Conservation (phyloP, 169 alveolate genomes). For the Cryptosporidium ryanae region DNA sequence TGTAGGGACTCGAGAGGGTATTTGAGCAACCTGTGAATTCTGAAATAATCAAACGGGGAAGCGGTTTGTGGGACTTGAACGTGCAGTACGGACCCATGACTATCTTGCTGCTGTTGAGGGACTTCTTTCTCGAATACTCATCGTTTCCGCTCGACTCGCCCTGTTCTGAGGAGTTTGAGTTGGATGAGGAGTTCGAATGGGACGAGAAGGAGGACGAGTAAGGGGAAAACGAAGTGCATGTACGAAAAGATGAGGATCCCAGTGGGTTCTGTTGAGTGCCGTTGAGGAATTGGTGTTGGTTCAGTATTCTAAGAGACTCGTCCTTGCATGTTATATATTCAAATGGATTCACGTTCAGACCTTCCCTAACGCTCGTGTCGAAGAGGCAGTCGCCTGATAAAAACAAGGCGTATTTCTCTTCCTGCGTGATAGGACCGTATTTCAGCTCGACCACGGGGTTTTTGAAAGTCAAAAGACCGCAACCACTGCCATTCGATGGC, state of each 20-base stretch:
- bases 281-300: neutral
- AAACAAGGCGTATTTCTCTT: slow-evolving; percentile 80
- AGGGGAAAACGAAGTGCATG: neutral
- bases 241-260: neutral
- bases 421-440: slow-evolving; percentile 74
- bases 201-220: slow-evolving; percentile 1
- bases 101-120: neutral
- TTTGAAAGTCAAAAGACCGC: neutral
- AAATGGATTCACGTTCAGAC: slow-evolving; percentile 83
- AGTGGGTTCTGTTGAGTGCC: neutral
- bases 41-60: slow-evolving; percentile 79
- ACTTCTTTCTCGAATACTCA: neutral
- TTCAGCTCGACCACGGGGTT: slow-evolving; percentile 39
- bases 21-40: slow-evolving; percentile 85
- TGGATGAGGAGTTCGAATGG: neutral
- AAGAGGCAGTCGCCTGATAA: slow-evolving; percentile 83
- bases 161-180: slow-evolving; percentile 27
- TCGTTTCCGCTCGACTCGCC: slow-evolving; percentile 65
- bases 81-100: slow-evolving; percentile 14
- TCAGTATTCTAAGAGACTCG: slow-evolving; percentile 11
- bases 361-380: slow-evolving; percentile 86
- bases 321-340: slow-evolving; percentile 77
- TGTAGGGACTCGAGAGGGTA: slow-evolving; percentile 81
- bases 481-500: neutral
- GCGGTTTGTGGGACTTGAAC: neutral